Conservation (phyloP, 1,284 basidiomycete genomes). For the Retiboletus fuscus region DNA sequence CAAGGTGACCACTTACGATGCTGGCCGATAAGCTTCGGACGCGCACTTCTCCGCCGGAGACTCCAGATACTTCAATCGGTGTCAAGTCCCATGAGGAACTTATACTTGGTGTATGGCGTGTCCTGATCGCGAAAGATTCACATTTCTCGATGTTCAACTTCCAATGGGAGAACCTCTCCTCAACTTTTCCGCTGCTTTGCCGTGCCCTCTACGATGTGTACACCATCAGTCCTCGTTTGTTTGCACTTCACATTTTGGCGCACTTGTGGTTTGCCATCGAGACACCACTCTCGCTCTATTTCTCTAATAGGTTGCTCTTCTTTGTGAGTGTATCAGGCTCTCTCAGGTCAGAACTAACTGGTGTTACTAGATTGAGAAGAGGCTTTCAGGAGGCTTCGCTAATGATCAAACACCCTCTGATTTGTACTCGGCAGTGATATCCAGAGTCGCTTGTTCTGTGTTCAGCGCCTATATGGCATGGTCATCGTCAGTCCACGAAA, state of each 20-base stretch:
- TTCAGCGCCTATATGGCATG: constrained; percentile 34
- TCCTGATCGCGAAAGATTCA: constrained; percentile 34
- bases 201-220: constrained; percentile 41
- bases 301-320: constrained; percentile 39
- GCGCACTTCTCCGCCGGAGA: neutral
- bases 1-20: neutral
- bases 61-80: neutral
- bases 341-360: neutral
- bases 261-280: constrained; percentile 42
- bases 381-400: constrained; percentile 17
- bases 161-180: constrained; percentile 21
- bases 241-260: constrained; percentile 26
- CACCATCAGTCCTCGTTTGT: constrained; percentile 38
- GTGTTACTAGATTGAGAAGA: constrained; percentile 38
- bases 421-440: constrained; percentile 29
- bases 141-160: constrained; percentile 23
- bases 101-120: constrained; percentile 43
- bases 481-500: constrained; percentile 29
- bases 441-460: constrained; percentile 31
- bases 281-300: constrained; percentile 35
- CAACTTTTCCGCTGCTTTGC: constrained; percentile 22
- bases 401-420: constrained; percentile 5
- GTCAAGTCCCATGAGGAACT: constrained; percentile 35
- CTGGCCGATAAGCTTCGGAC: constrained; percentile 7
- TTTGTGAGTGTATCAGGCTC: constrained; percentile 29